Evolutionary conservation across 257 asterid species (phyloP), one percentile per base, ranked within the genome.

Genomic region (Plantago elongata): DNA sequence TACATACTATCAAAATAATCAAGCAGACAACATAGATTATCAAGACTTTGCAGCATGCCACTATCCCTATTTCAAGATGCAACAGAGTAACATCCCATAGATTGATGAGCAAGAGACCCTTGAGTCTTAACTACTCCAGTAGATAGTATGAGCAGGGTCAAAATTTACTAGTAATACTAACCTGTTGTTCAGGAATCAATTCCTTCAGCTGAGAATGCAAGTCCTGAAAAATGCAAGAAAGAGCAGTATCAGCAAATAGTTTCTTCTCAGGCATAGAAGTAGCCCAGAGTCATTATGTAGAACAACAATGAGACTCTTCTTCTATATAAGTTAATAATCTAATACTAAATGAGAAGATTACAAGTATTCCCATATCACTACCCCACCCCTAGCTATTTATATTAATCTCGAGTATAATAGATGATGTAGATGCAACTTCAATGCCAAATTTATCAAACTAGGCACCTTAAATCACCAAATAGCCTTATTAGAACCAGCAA

Each of bases 161-260:
- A 45, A 60, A 43, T 22, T 42, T 12, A 50, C 16, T 52, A 51
- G 49, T 16, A 17, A 67, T 56, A 67, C 8, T 65, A 76, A 88
- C 96, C 92, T 85, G 95, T 57, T 85, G 92, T 65, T 85, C 88
- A 45, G 96, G 96, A 78, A 88, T 88, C 83, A 88, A 80, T 68
- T 88, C 96, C 79, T 75, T 79, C 72, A 88, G 75, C 80, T 88
- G 88, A 68, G 95, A 85, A 34, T 72, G 89, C 37, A 88, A 86
- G 75, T 88, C 96, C 96, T 88, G 62, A 58, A 15, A 51, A 56
- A 40, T 30, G 65, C 69, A 63, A 5, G 29, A 47, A 45, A 63
- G 38, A 48, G 34, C 47, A 42, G 18, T 43, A 66, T 52, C 54
- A 65, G 54, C 14, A 54, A 5, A 18, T 18, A 17, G 52, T 51